Evolutionary conservation across 805 yeast genomes (phyloP), one percentile per base, ranked within the genome.

Genomic region (Schwanniomyces pseudopolymorphus): DNA sequence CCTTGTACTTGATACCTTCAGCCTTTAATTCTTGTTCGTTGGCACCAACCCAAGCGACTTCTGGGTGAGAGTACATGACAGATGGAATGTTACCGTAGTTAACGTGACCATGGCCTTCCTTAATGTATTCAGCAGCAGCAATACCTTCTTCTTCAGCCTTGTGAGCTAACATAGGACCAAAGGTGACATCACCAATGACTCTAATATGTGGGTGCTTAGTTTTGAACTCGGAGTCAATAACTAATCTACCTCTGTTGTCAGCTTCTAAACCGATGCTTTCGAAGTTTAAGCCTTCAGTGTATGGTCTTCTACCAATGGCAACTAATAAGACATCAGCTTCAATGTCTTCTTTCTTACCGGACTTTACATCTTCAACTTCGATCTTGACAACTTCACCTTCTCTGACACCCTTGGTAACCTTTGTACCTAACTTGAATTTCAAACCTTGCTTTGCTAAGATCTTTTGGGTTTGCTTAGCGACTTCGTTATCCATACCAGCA

Each of bases 111-210:
- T 87, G 87, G 56, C 98, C 99, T 57, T 72, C 72, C 78, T 89
- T 89, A 69, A 94, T 82, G 78, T 83, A 88, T 77, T 94, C 99
- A 55, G 80, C 98, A 56, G 96, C 98, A 48, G 99, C 99, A 58
- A 94, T 85, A 74, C 97, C 99, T 79, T 94, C 99, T 71, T 94
- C 99, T 79, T 94, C 99, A 53, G 99, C 99, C 80, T 94, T 94
- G 81, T 94, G 99, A 55, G 99, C 99, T 74, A 94, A 82, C 99
- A 94, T 94, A 60, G 96, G 92, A 60, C 99, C 99, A 61, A 89
- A 94, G 36, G 99, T 94, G 46, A 85, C 97, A 66, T 94, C 99
- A 71, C 99, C 99, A 71, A 94, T 89, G 62, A 90, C 96, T 73
- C 96, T 88, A 68, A 94, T 91, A 74, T 94, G 96, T 46, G 91